phyloP scores from a whole-genome alignment of 1,139 yeast genomes.

The Meyerozyma carpophila region DNA sequence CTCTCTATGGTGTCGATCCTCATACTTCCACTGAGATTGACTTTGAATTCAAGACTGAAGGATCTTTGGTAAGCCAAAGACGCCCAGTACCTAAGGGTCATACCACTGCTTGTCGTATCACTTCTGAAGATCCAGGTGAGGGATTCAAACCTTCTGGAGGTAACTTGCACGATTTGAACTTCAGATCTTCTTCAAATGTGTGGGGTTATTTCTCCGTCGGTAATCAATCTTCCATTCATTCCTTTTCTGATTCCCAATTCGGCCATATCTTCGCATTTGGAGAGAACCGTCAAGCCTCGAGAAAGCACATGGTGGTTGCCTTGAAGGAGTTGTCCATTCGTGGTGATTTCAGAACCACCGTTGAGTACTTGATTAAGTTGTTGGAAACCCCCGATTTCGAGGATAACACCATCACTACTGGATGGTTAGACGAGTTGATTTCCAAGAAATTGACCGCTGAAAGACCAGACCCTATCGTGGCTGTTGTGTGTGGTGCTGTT shows the following conservation, averaged over 20 bases:
- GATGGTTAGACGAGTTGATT: slow-evolving; percentile 97
- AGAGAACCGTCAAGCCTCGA: slow-evolving; percentile 94
- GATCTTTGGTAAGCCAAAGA: slow-evolving; percentile 73
- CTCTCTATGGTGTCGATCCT: slow-evolving; percentile 93
- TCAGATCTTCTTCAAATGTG: slow-evolving; percentile 93
- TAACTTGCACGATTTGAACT: slow-evolving; percentile 89
- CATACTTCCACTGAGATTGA: slow-evolving; percentile 87
- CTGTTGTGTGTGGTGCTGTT: slow-evolving; percentile 96
- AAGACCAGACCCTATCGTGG: slow-evolving; percentile 86
- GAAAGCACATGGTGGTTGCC: slow-evolving; percentile 98
- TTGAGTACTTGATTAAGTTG: slow-evolving; percentile 89
- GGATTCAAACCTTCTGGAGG: slow-evolving; percentile 99
- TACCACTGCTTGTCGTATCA: slow-evolving; percentile 97
- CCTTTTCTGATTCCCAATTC: slow-evolving; percentile 95
- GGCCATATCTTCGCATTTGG: slow-evolving; percentile 99
- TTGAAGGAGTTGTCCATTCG: slow-evolving; percentile 92
- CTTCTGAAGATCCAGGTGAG: slow-evolving; percentile 98
- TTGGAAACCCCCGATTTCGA: slow-evolving; percentile 96
- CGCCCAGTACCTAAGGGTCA: slow-evolving; percentile 95
- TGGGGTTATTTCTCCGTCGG: slow-evolving; percentile 99
- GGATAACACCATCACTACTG: slow-evolving; percentile 93
- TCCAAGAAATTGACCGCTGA: slow-evolving; percentile 91
- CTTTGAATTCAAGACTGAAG: slow-evolving; percentile 76
- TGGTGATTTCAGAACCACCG: slow-evolving; percentile 98
- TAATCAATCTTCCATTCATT: slow-evolving; percentile 94